These are phyloP conservation scores for Flagelloscypha sp. DNA, from an alignment of 768 basidiomycete species.

Conservation along the genomic window DNA sequence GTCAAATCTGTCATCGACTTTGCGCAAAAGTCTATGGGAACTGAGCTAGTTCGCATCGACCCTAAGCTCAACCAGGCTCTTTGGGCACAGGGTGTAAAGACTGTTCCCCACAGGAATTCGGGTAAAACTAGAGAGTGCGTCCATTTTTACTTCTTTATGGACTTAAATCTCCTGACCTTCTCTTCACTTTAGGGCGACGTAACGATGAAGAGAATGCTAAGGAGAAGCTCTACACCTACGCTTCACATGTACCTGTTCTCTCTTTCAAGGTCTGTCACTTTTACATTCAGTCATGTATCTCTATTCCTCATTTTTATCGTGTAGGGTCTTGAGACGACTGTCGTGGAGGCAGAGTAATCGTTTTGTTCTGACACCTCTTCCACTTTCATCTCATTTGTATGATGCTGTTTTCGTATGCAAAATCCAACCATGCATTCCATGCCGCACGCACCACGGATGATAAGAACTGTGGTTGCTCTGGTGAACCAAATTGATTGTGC, in stretches of 20 bases:
- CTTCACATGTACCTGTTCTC: constrained; percentile 66
- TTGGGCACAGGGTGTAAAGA: constrained; percentile 92
- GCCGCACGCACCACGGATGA: too few relatives aligned
- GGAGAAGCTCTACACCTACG: constrained; percentile 95
- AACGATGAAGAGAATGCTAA: constrained; percentile 99
- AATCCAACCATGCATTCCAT: too few relatives aligned
- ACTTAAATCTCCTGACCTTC: neutral
- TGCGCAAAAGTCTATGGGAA: constrained; percentile 93
- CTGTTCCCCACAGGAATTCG: constrained; percentile 87
- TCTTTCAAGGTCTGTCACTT: constrained; percentile 70
- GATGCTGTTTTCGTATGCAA: too few relatives aligned
- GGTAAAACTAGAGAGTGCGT: constrained; percentile 88
- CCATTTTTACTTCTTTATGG: constrained; percentile 1
- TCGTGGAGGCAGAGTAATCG: constrained; percentile 79
- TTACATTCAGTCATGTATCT: neutral
- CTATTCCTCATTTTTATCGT: constrained; percentile 8
- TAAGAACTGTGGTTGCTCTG: too few relatives aligned
- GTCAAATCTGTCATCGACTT: constrained; percentile 92
- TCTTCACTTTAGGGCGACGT: constrained; percentile 66
- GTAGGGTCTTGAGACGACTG: constrained; percentile 78
- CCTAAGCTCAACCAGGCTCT: constrained; percentile 94
- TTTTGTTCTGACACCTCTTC: too few relatives aligned
- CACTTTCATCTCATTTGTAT: too few relatives aligned
- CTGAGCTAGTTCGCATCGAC: constrained; percentile 86
- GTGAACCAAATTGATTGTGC: too few relatives aligned